Base-by-base conservation (phyloP, 306 rosid species). In the Ormosia emarginata region DNA sequence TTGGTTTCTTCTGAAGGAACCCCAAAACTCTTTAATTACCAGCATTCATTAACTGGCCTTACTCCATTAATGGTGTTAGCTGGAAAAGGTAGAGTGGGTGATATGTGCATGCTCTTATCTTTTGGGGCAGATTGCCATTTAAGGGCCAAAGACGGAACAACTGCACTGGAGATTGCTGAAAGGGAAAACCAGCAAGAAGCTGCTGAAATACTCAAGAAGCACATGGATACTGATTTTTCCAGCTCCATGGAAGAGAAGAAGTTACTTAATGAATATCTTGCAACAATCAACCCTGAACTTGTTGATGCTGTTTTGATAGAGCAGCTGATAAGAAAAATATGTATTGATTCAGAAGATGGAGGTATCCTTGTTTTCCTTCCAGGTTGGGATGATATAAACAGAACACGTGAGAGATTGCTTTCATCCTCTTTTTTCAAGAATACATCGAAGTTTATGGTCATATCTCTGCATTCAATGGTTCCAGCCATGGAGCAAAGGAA, bases 351-450 rank as follows among this genome's bases (percentile, higher is more conserved):
- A 8, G 34, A 86, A 85, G 94, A 89, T 65, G 99, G 98, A 73
- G 99, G 98, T 46, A 82, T 96, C 72, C 98, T 96, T 86, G 92
- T 96, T 81, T 96, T 93, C 82, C 92, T 96, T 77, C 92, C 98
- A 34, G 99, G 99, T 46, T 96, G 99, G 99, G 98, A 96, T 81
- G 99, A 92, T 32, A 96, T 96, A 84, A 92, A 92, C 79, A 92
- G 39, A 86, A 90, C 89, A 13, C 88, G 93, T 37, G 94, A 90
- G 40, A 90, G 61, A 82, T 84, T 96, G 76, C 86, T 88, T 24
- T 68, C 67, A 37, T 85, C 91, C 72, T 88, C 90, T 6, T 83
- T 87, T 84, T 91, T 96, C 87, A 84, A 75, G 70, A 79, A 90
- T 84, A 4, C 86, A 24, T 82, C 92, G 1, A 87, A 67, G 72